Evolutionary conservation across 2,329 filamentous ascomycete genomes (phyloP).

Genomic region (Akanthomyces lecanii): DNA sequence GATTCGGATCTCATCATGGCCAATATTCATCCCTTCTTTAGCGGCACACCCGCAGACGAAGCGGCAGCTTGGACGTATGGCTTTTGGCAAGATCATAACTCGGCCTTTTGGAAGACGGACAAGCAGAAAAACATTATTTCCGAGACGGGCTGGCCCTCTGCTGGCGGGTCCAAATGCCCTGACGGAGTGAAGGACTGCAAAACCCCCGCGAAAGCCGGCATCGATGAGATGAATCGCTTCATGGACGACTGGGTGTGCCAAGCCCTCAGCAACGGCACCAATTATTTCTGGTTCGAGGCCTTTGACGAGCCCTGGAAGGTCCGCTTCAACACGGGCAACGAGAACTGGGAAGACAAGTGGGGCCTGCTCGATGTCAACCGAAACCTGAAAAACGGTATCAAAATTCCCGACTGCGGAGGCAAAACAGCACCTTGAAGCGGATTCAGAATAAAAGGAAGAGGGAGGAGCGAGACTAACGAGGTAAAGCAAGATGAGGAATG

Average conservation of each 20-base stretch:
- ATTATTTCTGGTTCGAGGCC: slow-evolving; percentile 97
- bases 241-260: slow-evolving; percentile 82
- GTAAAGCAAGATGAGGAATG: neutral
- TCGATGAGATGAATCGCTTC: slow-evolving; percentile 79
- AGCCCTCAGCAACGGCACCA: slow-evolving; percentile 73
- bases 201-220: slow-evolving; percentile 68
- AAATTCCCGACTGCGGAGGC: slow-evolving; percentile 82
- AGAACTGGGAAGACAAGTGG: slow-evolving; percentile 95
- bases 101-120: slow-evolving; percentile 59
- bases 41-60: slow-evolving; percentile 62
- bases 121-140: slow-evolving; percentile 71
- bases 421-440: slow-evolving; percentile 49
- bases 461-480: neutral
- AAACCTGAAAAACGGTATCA: slow-evolving; percentile 76
- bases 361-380: slow-evolving; percentile 82
- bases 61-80: slow-evolving; percentile 76
- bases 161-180: slow-evolving; percentile 76
- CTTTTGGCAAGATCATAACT: slow-evolving; percentile 73
- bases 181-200: slow-evolving; percentile 49
- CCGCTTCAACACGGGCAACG: slow-evolving; percentile 58
- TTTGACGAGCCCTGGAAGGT: slow-evolving; percentile 98
- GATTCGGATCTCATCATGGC: slow-evolving; percentile 88
- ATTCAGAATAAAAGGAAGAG: neutral
- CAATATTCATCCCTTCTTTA: slow-evolving; percentile 96
- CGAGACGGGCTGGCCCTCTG: slow-evolving; percentile 87